Conservation (phyloP, 345 rosid genomes). For the Brassica juncea region DNA sequence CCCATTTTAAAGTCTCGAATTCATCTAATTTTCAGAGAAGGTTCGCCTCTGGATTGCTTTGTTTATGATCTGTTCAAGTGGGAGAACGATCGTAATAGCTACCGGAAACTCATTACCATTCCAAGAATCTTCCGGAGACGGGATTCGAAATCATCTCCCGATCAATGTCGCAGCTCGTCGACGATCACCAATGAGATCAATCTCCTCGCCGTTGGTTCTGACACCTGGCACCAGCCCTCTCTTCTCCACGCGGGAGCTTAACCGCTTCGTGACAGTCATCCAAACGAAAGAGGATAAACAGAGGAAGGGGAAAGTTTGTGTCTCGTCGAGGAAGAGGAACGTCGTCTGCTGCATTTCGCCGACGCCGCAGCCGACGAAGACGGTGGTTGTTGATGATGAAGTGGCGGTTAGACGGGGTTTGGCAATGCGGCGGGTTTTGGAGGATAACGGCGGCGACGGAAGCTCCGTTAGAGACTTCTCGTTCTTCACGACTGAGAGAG, state of each 20-base stretch:
- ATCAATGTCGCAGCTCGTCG: background rate
- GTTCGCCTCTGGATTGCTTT: conserved; percentile 1
- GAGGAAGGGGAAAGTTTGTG: conserved; percentile 31
- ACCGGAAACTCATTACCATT: conserved; percentile 14
- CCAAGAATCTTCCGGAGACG: background rate
- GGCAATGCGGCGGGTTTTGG: conserved; percentile 62
- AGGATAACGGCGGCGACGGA: conserved; percentile 50
- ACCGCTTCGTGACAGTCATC: conserved; percentile 43
- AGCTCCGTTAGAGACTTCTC: conserved; percentile 52
- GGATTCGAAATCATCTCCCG: background rate
- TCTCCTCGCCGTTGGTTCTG: conserved; percentile 49
- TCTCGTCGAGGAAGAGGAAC: conserved; percentile 56
- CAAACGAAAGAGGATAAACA: conserved; percentile 49
- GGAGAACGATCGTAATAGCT: conserved; percentile 29
- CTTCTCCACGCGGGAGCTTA: conserved; percentile 47
- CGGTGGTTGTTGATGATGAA: conserved; percentile 51
- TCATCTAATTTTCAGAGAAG: conserved; percentile 6
- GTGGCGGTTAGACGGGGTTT: conserved; percentile 59
- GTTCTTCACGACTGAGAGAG: conserved; percentile 54
- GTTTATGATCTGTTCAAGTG: conserved; percentile 42
- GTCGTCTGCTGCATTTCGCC: conserved; percentile 16
- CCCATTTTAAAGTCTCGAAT: background rate
- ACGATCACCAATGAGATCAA: conserved; percentile 32
- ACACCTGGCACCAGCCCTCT: conserved; percentile 82
- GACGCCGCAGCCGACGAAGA: background rate